A percentile compares a stretch with the other conserved stretches of the same genome.
phyloP scores from a whole-genome alignment of 441 rosid species.

The Hypseocharis bilobata region DNA sequence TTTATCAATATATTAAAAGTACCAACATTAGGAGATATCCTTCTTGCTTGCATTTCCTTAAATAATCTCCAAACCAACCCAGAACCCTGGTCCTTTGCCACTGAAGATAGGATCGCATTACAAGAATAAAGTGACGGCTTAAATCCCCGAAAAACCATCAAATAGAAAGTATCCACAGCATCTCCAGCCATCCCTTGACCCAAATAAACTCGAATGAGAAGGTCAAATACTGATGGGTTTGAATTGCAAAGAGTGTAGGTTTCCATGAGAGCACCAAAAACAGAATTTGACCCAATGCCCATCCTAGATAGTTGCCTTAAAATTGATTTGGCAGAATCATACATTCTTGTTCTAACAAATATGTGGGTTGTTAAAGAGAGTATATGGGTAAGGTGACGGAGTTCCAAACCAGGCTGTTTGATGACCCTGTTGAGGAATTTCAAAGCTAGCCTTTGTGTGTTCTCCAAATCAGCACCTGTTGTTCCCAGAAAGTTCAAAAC shows the following conservation, averaged over 20 bases:
- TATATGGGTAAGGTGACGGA: conserved; percentile 44
- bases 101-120: conserved; percentile 47
- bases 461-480: no score
- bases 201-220: conserved; percentile 58
- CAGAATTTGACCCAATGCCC: conserved; percentile 39
- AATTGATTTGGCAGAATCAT: conserved; percentile 47
- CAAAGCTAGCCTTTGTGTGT: conserved; percentile 68
- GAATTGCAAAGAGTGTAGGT: conserved; percentile 72
- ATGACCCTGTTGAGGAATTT: conserved; percentile 61
- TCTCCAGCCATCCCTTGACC: conserved; percentile 44
- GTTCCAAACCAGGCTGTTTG: conserved; percentile 57
- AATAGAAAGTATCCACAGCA: conserved; percentile 47
- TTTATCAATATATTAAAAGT: conserved; percentile 78
- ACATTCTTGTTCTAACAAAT: conserved; percentile 74
- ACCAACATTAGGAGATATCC: conserved; percentile 62
- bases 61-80: conserved; percentile 59
- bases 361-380: conserved; percentile 55
- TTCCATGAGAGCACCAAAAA: conserved; percentile 59
- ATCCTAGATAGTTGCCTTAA: conserved; percentile 43
- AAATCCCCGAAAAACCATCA: conserved; percentile 60
- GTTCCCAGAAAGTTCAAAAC: no score
- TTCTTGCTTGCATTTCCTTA: conserved; percentile 53
- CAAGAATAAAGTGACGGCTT: conserved; percentile 59
- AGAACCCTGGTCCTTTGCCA: conserved; percentile 41
- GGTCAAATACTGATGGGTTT: conserved; percentile 77